Conservation (phyloP, 257 asterid species). For the Solanum sejunctum region DNA sequence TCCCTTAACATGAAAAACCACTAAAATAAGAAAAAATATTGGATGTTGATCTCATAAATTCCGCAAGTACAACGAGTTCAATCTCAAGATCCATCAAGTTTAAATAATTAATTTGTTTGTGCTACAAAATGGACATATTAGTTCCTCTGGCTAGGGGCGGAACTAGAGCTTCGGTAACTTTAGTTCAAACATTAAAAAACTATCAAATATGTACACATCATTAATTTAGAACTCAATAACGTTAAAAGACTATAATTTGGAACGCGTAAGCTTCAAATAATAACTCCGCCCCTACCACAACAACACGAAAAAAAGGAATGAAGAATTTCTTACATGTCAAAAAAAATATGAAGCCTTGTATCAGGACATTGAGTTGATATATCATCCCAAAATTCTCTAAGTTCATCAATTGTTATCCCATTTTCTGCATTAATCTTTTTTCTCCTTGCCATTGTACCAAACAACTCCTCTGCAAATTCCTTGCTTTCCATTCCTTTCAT, state of each 20-base stretch:
- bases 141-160: neutral
- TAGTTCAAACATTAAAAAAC: neutral
- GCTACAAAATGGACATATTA: neutral
- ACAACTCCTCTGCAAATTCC: slow-evolving; percentile 72
- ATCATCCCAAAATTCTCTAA: slow-evolving; percentile 66
- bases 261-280: neutral
- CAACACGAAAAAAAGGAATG: neutral
- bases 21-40: neutral
- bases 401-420: slow-evolving; percentile 36
- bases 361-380: slow-evolving; percentile 62
- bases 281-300: neutral
- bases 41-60: neutral
- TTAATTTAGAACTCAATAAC: neutral
- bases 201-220: neutral
- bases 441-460: slow-evolving; percentile 73
- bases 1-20: neutral
- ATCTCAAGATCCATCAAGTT: neutral
- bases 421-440: slow-evolving; percentile 32
- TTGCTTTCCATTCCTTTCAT: slow-evolving; percentile 74
- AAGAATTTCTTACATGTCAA: slow-evolving; percentile 59
- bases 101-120: neutral
- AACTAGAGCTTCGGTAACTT: neutral
- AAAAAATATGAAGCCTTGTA: slow-evolving; percentile 77
- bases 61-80: neutral
- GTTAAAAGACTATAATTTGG: neutral